Evolutionary conservation across 257 asterid genomes (phyloP), one percentile per base, ranked within the genome.

Genomic region (Gentiana macrophylla): DNA sequence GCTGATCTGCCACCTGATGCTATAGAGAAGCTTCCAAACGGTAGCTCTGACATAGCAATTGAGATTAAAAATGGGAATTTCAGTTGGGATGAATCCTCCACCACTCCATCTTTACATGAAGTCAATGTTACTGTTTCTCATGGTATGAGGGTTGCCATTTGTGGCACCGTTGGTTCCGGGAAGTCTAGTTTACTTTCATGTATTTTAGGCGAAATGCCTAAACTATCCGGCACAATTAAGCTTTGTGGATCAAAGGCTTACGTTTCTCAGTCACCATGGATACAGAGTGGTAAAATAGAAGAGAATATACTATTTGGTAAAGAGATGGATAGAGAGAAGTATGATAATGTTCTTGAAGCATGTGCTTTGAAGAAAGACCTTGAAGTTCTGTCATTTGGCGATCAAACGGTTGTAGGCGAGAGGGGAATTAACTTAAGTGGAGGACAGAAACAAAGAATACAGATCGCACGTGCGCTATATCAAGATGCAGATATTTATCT

Each of bases 81-180:
- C 45, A 56, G 76, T 0, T 90, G 98, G 96, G 86, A 86, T 61
- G 61, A 35, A 3, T 66, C 86, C 0, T 75, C 84, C 65, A 56
- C 81, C 8, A 52, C 33, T 53, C 86, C 87, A 5, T 78, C 81
- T 34, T 71, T 90, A 58, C 80, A 44, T 71, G 82, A 79, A 62
- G 73, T 86, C 50, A 82, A 74, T 60, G 44, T 91, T 24, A 71
- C 50, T 56, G 87, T 81, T 41, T 63, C 72, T 15, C 77, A 24
- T 37, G 95, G 96, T 54, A 83, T 74, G 95, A 80, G 80, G 74
- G 88, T 90, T 60, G 96, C 98, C 12, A 48, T 90, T 48, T 86
- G 98, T 75, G 98, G 98, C 49, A 70, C 84, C n/a, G 96, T 91
- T 64, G 96, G 96, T 65, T 78, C n/a, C 13, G 98, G 98, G 4